Percentiles rank a stretch among this genome's conserved stretches.
phyloP scores from a whole-genome alignment of 305 asterid species.

The Plantago coronopus region DNA sequence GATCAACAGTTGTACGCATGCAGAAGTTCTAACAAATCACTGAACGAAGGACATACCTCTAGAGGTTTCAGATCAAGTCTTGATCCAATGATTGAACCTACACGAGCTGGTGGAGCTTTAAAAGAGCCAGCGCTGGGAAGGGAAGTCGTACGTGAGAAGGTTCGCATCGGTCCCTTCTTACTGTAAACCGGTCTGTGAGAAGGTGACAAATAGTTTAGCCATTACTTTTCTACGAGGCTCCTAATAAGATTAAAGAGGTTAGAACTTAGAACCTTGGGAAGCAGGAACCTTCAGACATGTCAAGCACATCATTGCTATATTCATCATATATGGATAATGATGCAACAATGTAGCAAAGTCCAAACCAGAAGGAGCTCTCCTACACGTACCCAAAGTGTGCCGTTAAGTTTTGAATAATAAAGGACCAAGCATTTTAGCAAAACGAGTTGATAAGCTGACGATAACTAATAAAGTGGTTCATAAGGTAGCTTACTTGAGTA shows the following conservation, averaged over 20 bases:
- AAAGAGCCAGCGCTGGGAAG: constrained; percentile 51
- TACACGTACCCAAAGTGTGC: constrained; percentile 31
- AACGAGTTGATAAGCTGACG: too few species aligned
- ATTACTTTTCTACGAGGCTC: neutral
- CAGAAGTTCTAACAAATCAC: neutral
- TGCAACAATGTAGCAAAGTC: constrained; percentile 77
- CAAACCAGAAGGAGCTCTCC: constrained; percentile 88
- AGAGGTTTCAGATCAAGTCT: constrained; percentile 78
- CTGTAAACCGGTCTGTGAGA: constrained; percentile 62
- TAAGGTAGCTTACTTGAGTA: too few species aligned
- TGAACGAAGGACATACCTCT: constrained; percentile 44
- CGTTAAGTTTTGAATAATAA: constrained; percentile 10
- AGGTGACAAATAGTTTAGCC: constrained; percentile 15
- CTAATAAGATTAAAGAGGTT: neutral
- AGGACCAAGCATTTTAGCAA: neutral
- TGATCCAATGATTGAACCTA: constrained; percentile 43
- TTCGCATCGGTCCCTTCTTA: constrained; percentile 37
- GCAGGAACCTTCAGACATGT: constrained; percentile 95
- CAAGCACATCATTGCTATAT: constrained; percentile 88
- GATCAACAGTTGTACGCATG: neutral
- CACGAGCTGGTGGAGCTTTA: constrained; percentile 43
- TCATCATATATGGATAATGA: constrained; percentile 86
- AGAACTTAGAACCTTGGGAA: constrained; percentile 84
- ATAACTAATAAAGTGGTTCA: too few species aligned
- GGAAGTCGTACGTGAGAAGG: constrained; percentile 39